Base-by-base conservation (phyloP, 306 rosid species). In the Pyrus communis region DNA sequence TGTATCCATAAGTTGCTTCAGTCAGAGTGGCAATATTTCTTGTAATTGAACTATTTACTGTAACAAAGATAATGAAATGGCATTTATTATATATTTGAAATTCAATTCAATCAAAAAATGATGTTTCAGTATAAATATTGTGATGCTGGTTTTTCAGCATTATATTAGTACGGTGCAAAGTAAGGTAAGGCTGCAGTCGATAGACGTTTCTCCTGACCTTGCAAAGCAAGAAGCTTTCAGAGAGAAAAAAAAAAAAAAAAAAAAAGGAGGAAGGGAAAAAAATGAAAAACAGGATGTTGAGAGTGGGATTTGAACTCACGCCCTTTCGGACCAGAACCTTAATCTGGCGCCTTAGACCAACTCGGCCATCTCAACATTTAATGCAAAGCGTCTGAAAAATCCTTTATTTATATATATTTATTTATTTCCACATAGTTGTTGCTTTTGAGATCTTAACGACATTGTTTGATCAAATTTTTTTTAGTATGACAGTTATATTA, bases 261-360 rank as follows among this genome's bases (percentile, higher is more conserved):
- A 28, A 28, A 28, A 28, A 28, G 0, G 0, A 2, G 3, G 3
- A 33, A 33, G 40, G 9, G 0, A 33, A 35, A 2, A 33, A 35
- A 35, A 35, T 6, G 40, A 35, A 35, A 35, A 7, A 38, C 10
- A 38, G 2, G 0, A 38, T 71, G 75, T 73, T 73, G 67, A 73
- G 35, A 73, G 57, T 73, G 68, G 77, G 77, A 73, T 73, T 73
- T 73, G 77, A 73, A 73, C 77, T 68, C 77, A 73, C 68, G 77
- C 77, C 77, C 77, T 58, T 73, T 73, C 77, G 77, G 77, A 73
- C 67, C 67, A 73, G 67, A 73, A 73, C 77, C 77, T 73, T 73
- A 73, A 73, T 73, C 67, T 58, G 77, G 77, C 67, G 68, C 77
- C 67, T 73, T 73, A 73, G 77, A 73, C 77, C 68, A 73, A 59